Evolutionary conservation across 306 rosid genomes (phyloP).

Genomic region (Senna siamea): DNA sequence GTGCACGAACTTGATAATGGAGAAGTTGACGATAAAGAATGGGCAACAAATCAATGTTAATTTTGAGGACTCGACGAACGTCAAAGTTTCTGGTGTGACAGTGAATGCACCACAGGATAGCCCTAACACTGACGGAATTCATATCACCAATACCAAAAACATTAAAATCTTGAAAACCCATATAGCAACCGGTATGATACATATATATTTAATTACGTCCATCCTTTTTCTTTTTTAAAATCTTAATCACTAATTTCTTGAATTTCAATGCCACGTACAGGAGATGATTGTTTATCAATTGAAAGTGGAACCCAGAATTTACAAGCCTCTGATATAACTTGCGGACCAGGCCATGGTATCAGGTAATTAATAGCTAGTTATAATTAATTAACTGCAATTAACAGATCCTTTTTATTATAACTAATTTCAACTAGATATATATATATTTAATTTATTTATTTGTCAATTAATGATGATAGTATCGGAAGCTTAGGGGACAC

Average conservation of each 20-base stretch:
- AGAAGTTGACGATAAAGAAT: conserved; percentile 41
- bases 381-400: too few relatives aligned
- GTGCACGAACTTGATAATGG: conserved; percentile 41
- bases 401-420: too few relatives aligned
- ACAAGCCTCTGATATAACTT: conserved; percentile 46
- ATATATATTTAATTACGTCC: too few relatives aligned
- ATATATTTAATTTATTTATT: too few relatives aligned
- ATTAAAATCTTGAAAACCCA: conserved; percentile 41
- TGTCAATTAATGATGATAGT: conserved; percentile 27
- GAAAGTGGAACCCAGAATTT: conserved; percentile 54
- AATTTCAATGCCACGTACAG: conserved; percentile 22
- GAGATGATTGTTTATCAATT: conserved; percentile 69
- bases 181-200: conserved; percentile 57
- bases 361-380: too few relatives aligned
- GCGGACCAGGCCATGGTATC: conserved; percentile 77
- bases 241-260: too few relatives aligned
- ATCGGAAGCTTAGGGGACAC: conserved; percentile 61
- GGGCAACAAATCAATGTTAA: conserved; percentile 51
- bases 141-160: conserved; percentile 40
- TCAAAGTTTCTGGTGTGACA: conserved; percentile 43
- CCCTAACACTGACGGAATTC: conserved; percentile 67
- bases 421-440: too few relatives aligned
- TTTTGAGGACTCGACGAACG: conserved; percentile 33
- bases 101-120: conserved; percentile 52
- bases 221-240: too few relatives aligned